Evolutionary conservation across 768 basidiomycete genomes (phyloP), one percentile per base, ranked within the genome.

Genomic region (Thelephora ganbajun): DNA sequence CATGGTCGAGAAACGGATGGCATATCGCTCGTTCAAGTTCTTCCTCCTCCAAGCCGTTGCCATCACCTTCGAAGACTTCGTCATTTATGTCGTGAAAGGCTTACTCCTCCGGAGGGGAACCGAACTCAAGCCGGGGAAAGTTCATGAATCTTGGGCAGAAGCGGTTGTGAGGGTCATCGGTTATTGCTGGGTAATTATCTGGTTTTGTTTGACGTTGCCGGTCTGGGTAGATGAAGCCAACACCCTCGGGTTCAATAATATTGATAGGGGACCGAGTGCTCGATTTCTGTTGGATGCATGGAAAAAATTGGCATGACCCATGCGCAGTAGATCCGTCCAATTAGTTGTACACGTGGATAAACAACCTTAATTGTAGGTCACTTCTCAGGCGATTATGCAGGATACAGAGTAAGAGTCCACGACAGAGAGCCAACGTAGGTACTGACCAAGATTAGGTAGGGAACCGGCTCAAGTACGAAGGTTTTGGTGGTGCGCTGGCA

Each of bases 51-150:
- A 66, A 49, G 64, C 66, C 6, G 43, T 59, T 4, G 66, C 53
- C 1, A 68, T 71, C 33, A 63, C 61, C 11, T 37, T 61, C 23
- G 69, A 71, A 51, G 63, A 60, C 43, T 36, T 48, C 0, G 51
- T 63, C 33, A 49, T 67, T 22, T 53, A 34, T 0, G n/a, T 56
- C 4, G 57, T 53, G 2, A 49, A 42, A 16, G 16, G 48, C 12
- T 41, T 41, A 14, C 14, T 2, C 3, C 22, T 6, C 14, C 9
- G 22, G 22, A 18, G 39, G 14, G 39, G 22, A 11, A 16, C 14
- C 39, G 22, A 14, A 22, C 16, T 41, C 39, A 14, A 22, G 14
- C 26, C 26, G 26, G 26, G 26, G 5, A 30, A 30, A 30, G 26
- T 9, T 30, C 5, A 30, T 30, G 26, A 30, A 30, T 4, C 26